Percentiles rank a stretch among this genome's conserved stretches.
These are phyloP conservation scores for Syncephalastrum contaminatum DNA, from an alignment of 371 early-diverging fungal species.

Conservation along the genomic window DNA sequence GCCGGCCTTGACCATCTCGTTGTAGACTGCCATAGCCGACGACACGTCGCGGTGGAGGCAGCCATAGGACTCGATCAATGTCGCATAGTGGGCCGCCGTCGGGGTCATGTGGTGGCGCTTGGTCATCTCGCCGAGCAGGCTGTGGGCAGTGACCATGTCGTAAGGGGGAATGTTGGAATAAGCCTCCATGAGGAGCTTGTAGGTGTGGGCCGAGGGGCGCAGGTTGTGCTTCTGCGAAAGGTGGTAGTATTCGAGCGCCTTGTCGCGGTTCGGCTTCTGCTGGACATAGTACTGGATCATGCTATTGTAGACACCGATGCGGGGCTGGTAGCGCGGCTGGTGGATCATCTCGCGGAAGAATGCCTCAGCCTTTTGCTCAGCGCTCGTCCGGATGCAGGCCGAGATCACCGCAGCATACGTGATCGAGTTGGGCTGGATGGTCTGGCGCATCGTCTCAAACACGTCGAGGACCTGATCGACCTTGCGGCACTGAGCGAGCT, in stretches of 20 bases:
- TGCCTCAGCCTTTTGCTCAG: conserved; percentile 48
- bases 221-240: conserved; percentile 39
- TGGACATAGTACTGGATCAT: conserved; percentile 68
- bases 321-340: conserved; percentile 48
- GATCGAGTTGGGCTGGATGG: conserved; percentile 55
- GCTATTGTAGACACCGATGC: conserved; percentile 58
- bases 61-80: conserved; percentile 61
- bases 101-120: conserved; percentile 45
- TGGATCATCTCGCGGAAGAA: conserved; percentile 54
- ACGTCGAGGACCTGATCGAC: conserved; percentile 48
- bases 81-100: conserved; percentile 53
- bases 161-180: conserved; percentile 62
- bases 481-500: conserved; percentile 58
- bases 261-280: conserved; percentile 52
- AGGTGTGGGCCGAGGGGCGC: conserved; percentile 56
- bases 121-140: conserved; percentile 48
- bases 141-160: conserved; percentile 58
- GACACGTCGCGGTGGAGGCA: conserved; percentile 53
- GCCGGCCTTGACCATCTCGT: conserved; percentile 44
- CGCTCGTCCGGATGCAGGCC: conserved; percentile 55
- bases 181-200: conserved; percentile 57
- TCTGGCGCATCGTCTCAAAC: conserved; percentile 57
- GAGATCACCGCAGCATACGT: conserved; percentile 64
- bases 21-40: conserved; percentile 51
- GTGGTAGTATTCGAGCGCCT: conserved; percentile 54